Evolutionary conservation across 2,329 filamentous ascomycete genomes (phyloP), one percentile per base, ranked within the genome.

Genomic region (Coniochaeta ligniaria): DNA sequence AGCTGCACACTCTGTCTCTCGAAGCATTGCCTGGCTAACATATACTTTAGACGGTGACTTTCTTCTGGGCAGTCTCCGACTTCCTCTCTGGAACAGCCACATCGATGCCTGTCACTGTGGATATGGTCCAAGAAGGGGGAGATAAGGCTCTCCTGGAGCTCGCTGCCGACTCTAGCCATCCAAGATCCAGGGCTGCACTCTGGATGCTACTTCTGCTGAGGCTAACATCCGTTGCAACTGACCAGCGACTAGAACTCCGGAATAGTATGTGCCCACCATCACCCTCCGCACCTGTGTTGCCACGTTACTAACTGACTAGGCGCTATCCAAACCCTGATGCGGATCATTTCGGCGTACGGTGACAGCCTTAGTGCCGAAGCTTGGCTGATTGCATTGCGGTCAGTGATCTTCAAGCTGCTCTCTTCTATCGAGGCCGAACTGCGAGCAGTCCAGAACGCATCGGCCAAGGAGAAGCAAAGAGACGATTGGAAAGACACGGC

Each of bases 1-100:
- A 74, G 83, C 72, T n/a, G 12, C 20, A 16, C 7, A 3, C 1
- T 50, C 11, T 20, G 24, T 50, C 9, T 16, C 64, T 22, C 65
- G 14, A 14, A 2, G 36, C n/a, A 28, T n/a, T 6, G 28, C 65
- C 38, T 38, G 24, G 2, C 59, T 67, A 59, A 58, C 62, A 41
- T 31, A 36, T 56, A 24, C n/a, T n/a, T 3, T 58, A 91, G 85
- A 95, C 93, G 1, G 91, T 96, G 9, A 96, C 94, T 0, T 95
- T 96, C 70, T 96, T 96, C 72, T 97, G 93, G 92, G 93, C 94
- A 59, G 83, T 97, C 8, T 96, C 94, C 0, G 93, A 97, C 72
- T 95, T 93, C 64, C 79, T 98, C 5, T 87, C 85, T 1, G 76
- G 80, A 3, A 84, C 83, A 65, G 84, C 80, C 59, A 79, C 78